Conservation (phyloP, 345 rosid genomes). For the Aurinia saxatilis region DNA sequence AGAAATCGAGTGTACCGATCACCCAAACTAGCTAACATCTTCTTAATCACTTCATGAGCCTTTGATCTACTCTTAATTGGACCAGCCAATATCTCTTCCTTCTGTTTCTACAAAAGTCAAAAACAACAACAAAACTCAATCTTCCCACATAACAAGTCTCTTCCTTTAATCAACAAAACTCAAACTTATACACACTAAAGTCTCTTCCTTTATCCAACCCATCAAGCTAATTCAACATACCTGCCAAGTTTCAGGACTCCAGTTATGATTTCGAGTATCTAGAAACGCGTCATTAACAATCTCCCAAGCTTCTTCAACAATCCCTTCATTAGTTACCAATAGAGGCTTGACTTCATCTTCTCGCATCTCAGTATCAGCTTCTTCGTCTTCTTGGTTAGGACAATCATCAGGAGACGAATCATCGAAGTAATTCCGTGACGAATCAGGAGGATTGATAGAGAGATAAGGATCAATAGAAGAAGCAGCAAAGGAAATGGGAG, state of each 20-base stretch:
- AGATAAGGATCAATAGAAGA: slow-evolving; percentile 32
- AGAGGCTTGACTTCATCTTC: slow-evolving; percentile 31
- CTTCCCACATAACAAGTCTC: neutral
- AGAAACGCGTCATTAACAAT: slow-evolving; percentile 72
- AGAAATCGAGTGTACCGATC: slow-evolving; percentile 90
- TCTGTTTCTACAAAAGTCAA: slow-evolving; percentile 47
- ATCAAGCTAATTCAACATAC: slow-evolving; percentile 19
- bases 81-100: slow-evolving; percentile 44
- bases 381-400: slow-evolving; percentile 45
- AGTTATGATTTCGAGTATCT: slow-evolving; percentile 40
- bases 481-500: slow-evolving; percentile 40
- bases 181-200: slow-evolving; percentile 5
- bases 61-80: slow-evolving; percentile 65
- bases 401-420: slow-evolving; percentile 40
- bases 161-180: neutral
- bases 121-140: neutral
- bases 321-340: slow-evolving; percentile 46
- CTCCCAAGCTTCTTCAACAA: slow-evolving; percentile 95
- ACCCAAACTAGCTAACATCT: slow-evolving; percentile 76
- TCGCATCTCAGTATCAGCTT: slow-evolving; percentile 34
- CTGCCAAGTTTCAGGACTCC: slow-evolving; percentile 77
- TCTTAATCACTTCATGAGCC: slow-evolving; percentile 72
- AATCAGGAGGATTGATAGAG: slow-evolving; percentile 19
- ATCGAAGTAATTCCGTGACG: slow-evolving; percentile 19
- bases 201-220: slow-evolving; percentile 1